These are phyloP conservation scores for Ceriops decandra DNA, from an alignment of 345 rosid genomes.

Conservation along the genomic window DNA sequence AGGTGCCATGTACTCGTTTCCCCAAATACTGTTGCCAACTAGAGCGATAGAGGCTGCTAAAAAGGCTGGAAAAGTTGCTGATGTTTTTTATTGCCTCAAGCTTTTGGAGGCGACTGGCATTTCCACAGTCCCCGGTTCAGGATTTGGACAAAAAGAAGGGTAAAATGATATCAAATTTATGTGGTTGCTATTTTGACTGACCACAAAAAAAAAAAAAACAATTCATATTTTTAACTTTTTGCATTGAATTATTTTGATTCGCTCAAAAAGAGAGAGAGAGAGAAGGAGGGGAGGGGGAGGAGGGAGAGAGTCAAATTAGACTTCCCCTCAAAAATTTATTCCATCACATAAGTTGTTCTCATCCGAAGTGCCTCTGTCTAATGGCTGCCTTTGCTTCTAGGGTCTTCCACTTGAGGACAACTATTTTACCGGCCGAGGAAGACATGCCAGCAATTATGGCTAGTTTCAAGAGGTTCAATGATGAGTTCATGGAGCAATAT, in stretches of 20 bases:
- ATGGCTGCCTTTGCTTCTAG: slow-evolving; percentile 26
- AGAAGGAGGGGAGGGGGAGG: no score
- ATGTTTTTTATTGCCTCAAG: slow-evolving; percentile 92
- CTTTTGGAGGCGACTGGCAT: slow-evolving; percentile 98
- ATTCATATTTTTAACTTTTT: not conserved
- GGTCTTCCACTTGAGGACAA: slow-evolving; percentile 91
- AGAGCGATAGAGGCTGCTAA: slow-evolving; percentile 93
- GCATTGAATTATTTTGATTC: no score
- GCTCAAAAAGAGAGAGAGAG: no score
- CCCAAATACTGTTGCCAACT: slow-evolving; percentile 82
- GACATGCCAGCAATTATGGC: slow-evolving; percentile 92
- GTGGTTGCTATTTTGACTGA: not conserved
- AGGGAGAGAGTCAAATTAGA: no score
- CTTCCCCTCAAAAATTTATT: no score
- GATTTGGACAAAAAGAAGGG: slow-evolving; percentile 98
- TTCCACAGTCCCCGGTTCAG: slow-evolving; percentile 97
- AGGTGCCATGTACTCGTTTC: slow-evolving; percentile 99
- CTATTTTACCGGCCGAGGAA: slow-evolving; percentile 87
- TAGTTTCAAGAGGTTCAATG: slow-evolving; percentile 93
- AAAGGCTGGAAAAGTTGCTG: slow-evolving; percentile 74
- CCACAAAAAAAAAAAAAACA: no score
- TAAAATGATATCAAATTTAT: slow-evolving; percentile 10
- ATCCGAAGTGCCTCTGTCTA: no score
- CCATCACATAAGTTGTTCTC: no score
- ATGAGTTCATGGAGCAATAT: slow-evolving; percentile 85